These are phyloP conservation scores for Penicillium corylophilum DNA, from an alignment of 2,329 filamentous ascomycete species.

Conservation along the genomic window DNA sequence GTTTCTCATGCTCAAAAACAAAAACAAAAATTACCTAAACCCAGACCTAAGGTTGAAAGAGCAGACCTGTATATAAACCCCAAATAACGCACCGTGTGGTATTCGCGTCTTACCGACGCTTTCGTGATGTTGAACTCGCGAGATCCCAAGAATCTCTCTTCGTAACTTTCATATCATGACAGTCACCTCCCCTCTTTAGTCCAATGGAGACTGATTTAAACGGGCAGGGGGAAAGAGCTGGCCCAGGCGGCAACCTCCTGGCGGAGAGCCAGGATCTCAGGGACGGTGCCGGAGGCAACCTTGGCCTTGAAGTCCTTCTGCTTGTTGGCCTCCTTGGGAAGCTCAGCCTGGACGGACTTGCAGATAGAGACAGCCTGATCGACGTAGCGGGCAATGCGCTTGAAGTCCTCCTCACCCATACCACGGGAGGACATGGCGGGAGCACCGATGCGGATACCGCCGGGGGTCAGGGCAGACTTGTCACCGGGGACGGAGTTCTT, in stretches of 20 bases:
- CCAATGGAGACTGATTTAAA: slow-evolving; percentile 30
- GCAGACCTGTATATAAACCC: slow-evolving; percentile 40
- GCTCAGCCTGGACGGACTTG: slow-evolving; percentile 77
- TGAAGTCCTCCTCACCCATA: slow-evolving; percentile 89
- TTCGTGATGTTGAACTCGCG: slow-evolving; percentile 40
- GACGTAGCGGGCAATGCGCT: slow-evolving; percentile 85
- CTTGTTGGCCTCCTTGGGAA: slow-evolving; percentile 98
- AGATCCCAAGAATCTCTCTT: slow-evolving; percentile 20
- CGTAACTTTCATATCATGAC: slow-evolving; percentile 19
- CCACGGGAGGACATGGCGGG: slow-evolving; percentile 97
- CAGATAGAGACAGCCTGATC: slow-evolving; percentile 84
- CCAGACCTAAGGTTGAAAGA: slow-evolving; percentile 43
- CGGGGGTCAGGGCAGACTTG: slow-evolving; percentile 92
- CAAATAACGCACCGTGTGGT: slow-evolving; percentile 31
- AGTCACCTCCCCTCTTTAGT: slow-evolving; percentile 3
- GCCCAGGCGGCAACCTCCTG: slow-evolving; percentile 90
- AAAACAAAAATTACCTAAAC: slow-evolving; percentile 29
- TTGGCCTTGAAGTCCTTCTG: slow-evolving; percentile 99
- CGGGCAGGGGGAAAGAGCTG: slow-evolving; percentile 83
- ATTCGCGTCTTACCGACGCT: slow-evolving; percentile 23
- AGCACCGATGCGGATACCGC: slow-evolving; percentile 92
- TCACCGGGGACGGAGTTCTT: slow-evolving; percentile 98
- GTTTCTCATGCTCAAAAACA: slow-evolving; percentile 23
- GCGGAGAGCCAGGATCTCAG: slow-evolving; percentile 79
- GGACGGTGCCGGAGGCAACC: slow-evolving; percentile 73